Evolutionary conservation across 2,329 filamentous ascomycete species (phyloP).

Genomic region (Trematosphaeria pertusa): DNA sequence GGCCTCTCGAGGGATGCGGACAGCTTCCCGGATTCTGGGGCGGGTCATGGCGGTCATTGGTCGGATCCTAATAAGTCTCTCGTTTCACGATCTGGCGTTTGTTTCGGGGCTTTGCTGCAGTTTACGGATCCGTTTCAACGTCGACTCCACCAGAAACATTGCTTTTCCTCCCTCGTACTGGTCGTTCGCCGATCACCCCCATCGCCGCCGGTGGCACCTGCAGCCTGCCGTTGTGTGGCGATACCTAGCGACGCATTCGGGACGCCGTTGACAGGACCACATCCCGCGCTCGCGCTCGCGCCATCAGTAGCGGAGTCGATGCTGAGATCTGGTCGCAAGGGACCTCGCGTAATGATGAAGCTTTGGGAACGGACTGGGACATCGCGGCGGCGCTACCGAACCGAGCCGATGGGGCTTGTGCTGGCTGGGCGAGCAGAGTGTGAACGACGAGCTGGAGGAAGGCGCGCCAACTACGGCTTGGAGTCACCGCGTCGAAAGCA

Average conservation of each 20-base stretch:
- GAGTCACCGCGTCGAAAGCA: no score
- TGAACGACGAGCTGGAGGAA: conserved; percentile 12
- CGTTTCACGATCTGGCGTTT: conserved; percentile 32
- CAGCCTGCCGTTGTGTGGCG: conserved; percentile 28
- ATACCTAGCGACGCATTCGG: conserved; percentile 5
- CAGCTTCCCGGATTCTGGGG: conserved; percentile 16
- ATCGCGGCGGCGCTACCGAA: conserved; percentile 33
- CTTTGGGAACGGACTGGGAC: conserved; percentile 17
- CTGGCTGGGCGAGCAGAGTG: conserved; percentile 12
- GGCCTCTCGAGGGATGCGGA: conserved; percentile 25
- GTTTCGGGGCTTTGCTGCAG: conserved; percentile 36
- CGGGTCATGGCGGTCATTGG: conserved; percentile 28
- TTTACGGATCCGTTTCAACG: conserved; percentile 33
- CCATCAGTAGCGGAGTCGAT: conserved; percentile 18
- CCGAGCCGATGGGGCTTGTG: conserved; percentile 26
- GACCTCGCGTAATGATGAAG: conserved; percentile 30
- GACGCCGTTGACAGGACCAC: conserved; percentile 6
- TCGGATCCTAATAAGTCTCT: conserved; percentile 25
- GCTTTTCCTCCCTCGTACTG: conserved; percentile 20
- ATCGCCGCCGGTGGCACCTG: conserved; percentile 31
- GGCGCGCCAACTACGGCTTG: no score
- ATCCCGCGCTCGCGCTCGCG: conserved; percentile 17
- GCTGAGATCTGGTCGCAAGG: conserved; percentile 17
- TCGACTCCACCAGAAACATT: conserved; percentile 25
- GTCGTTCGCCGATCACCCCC: no score